These are phyloP conservation scores for Aspergillus sp. DNA, from an alignment of 2,329 filamentous ascomycete species.

Conservation along the genomic window DNA sequence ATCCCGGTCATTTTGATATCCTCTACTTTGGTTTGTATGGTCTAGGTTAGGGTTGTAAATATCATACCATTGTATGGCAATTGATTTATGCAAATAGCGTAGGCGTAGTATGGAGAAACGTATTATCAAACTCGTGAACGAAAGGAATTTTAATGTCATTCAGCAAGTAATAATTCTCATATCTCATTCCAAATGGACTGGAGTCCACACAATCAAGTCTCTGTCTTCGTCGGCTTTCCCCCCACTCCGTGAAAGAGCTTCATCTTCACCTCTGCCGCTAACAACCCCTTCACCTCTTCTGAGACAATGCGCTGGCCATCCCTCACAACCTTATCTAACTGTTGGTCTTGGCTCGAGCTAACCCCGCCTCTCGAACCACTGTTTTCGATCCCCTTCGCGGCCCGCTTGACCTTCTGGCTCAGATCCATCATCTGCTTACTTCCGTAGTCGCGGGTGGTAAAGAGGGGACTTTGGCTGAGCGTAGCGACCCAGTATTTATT, in stretches of 20 bases:
- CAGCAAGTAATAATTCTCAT: too few relatives aligned
- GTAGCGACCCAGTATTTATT: conserved; percentile 97
- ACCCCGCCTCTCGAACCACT: conserved; percentile 22
- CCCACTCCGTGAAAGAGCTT: conserved; percentile 43
- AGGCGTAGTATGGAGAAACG: too few relatives aligned
- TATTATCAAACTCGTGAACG: too few relatives aligned
- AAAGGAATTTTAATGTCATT: too few relatives aligned
- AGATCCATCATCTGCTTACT: conserved; percentile 90
- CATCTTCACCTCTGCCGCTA: conserved; percentile 46
- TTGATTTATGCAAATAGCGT: too few relatives aligned
- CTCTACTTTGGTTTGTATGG: too few relatives aligned
- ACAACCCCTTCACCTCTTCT: conserved; percentile 45
- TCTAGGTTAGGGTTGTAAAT: too few relatives aligned
- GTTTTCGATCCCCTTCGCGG: conserved; percentile 40
- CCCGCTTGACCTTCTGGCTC: conserved; percentile 70
- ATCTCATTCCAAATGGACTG: background rate
- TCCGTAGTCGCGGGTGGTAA: conserved; percentile 87
- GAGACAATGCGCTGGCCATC: conserved; percentile 53
- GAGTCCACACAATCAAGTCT: conserved; percentile 7
- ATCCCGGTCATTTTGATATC: too few relatives aligned
- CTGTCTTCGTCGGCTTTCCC: conserved; percentile 12
- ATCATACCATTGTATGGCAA: too few relatives aligned
- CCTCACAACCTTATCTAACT: conserved; percentile 48
- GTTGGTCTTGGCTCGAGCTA: conserved; percentile 34
- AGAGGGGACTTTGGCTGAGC: conserved; percentile 79